Base-by-base conservation (phyloP, 2,329 filamentous ascomycete genomes). In the Chaetomium globosum region DNA sequence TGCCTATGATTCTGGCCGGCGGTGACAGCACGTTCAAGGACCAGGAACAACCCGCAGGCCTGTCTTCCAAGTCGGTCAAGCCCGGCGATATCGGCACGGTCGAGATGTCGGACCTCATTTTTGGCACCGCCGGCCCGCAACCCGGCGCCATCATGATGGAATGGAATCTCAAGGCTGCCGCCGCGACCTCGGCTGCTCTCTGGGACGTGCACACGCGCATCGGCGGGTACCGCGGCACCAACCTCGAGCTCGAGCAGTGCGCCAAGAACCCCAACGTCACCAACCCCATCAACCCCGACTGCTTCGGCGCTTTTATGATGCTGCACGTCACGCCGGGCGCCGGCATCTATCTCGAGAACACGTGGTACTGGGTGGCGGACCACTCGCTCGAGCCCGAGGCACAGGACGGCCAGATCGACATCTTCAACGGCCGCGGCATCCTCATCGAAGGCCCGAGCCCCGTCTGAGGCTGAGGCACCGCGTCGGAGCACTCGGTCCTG, bases 161-260 rank as follows among this genome's bases (percentile, higher is more conserved):
- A 77, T 97, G 92, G 90, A 97, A 97, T 78, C 81, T 97, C 51
- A 87, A 86, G 52, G 89, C 87, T 43, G 76, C 83, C 71, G 82
- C 77, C 63, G 83, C 88, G 65, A 92, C 92, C 55, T 85, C 87
- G 1, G 88, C 88, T 23, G 94, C 87, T 68, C 88, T 97, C 78
- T 99, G 93, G 91, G 95, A 99, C 73, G 89, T 93, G n/a, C 95
- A 99, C 81, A 89, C 95, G 80, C 92, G 95, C 74, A 86, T 99
- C 72, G 94, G 93, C 72, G 95, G 95, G 52, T 88, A 89, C 62
- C 89, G 90, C 4, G 94, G 94, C 66, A 96, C 93, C 31, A 79
- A 91, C 69, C 85, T 98, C 19, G 91, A 96, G 78, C 89, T 89
- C 21, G 84, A 91, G 76, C 88, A 83, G 63, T 97, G 93, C 80